Percentiles rank a stretch among this genome's conserved stretches.
Conservation (phyloP, 306 rosid species). For the Cajanus cajan region DNA sequence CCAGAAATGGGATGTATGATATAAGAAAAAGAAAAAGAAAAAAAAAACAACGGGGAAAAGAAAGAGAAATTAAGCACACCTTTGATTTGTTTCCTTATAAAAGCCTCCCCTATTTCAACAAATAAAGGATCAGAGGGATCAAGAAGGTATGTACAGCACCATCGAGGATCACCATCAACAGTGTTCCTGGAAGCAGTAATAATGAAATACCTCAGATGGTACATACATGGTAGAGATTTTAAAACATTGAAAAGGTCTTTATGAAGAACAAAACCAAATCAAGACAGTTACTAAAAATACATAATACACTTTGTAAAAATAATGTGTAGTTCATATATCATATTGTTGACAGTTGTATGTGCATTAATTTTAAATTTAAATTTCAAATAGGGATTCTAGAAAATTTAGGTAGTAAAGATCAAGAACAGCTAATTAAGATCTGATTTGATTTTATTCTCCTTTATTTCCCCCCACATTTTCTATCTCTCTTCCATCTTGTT, state of each 20-base stretch:
- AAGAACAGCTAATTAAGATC: not conserved
- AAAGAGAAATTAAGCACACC: slow-evolving; percentile 44
- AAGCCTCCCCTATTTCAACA: slow-evolving; percentile 85
- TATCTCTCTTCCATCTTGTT: not conserved
- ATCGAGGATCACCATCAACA: slow-evolving; percentile 67
- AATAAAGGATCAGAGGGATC: slow-evolving; percentile 93
- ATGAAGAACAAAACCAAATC: slow-evolving; percentile 5
- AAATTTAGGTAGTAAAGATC: not conserved
- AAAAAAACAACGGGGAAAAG: too few species aligned
- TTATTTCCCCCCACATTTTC: not conserved
- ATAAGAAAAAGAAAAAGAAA: not conserved
- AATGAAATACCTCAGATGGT: slow-evolving; percentile 32
- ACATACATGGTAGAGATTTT: slow-evolving; percentile 15
- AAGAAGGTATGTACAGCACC: slow-evolving; percentile 96
- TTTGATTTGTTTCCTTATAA: slow-evolving; percentile 70
- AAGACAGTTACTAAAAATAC: not conserved
- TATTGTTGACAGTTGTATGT: not conserved
- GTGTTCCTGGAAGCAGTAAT: slow-evolving; percentile 62
- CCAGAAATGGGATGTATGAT: not conserved
- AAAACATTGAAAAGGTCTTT: not conserved
- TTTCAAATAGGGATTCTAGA: not conserved
- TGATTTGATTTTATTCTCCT: not conserved
- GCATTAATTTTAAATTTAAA: not conserved
- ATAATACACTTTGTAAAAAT: not conserved
- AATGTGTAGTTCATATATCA: not conserved